Evolutionary conservation across 176 grass and related monocot genomes (phyloP).

Genomic region (Zizania latifolia): DNA sequence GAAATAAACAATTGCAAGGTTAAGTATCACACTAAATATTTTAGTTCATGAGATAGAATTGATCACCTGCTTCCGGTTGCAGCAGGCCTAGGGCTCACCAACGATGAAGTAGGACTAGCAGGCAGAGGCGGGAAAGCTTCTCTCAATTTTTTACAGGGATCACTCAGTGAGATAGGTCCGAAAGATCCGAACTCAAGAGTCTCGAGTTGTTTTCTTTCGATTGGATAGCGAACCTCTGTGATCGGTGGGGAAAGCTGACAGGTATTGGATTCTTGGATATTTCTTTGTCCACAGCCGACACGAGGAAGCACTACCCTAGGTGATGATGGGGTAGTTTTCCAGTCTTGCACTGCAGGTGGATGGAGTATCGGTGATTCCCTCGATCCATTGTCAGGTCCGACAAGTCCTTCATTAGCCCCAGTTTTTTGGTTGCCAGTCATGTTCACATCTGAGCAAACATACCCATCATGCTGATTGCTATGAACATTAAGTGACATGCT

Average conservation of each 20-base stretch:
- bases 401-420: not conserved
- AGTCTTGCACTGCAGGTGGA: not conserved
- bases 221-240: not conserved
- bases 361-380: not conserved
- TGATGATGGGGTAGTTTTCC: not conserved
- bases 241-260: not conserved
- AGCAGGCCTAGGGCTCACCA: not conserved
- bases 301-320: not conserved
- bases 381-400: not conserved
- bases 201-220: not conserved
- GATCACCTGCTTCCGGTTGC: conserved; percentile 21
- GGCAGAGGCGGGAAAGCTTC: conserved; percentile 23
- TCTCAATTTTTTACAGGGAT: not conserved
- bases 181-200: conserved; percentile 46
- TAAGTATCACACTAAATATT: not conserved
- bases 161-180: conserved; percentile 26
- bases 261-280: not conserved
- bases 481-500: not conserved
- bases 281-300: not conserved
- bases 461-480: not conserved
- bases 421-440: not conserved
- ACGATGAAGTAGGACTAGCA: not conserved
- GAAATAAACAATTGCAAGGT: not conserved
- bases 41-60: not conserved
- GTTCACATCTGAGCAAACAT: not conserved